Evolutionary conservation across 768 basidiomycete genomes (phyloP), one percentile per base, ranked within the genome.

Genomic region (Lepiota brunneoincarnata): DNA sequence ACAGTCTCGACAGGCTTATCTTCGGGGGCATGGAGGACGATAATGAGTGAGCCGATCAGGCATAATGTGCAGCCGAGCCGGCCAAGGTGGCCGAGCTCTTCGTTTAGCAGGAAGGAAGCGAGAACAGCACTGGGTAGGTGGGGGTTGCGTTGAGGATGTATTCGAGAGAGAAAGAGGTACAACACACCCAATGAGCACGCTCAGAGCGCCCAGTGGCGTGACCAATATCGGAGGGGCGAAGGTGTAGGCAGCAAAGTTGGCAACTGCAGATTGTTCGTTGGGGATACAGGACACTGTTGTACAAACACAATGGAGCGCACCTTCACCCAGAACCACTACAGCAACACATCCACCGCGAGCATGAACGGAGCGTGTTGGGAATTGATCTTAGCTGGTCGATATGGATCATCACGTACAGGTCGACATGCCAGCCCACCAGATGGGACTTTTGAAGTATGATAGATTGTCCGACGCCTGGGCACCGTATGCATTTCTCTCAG

Each of bases 171-270:
- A 50, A 55, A 49, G 38, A 47, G 23, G n/a, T 23, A 26, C 14
- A 10, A 72, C 86, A 56, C 62, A 96, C 95, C 96, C 97, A 56
- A 99, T 91, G 58, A 99, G 80, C 11, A 99, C 97, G 67, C 92
- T 95, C 39, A 97, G 77, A 18, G 96, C 94, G 51, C 97, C 97
- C n/a, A 99, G 73, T 1, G 97, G 97, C 1, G 96, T 98, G n/a
- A 99, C 94, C 52, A 99, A 78, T 65, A 98, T 95, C 61, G 97
- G 92, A 57, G 96, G 97, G 1, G 97, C 97, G 62, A 98, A 99
- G 0, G 93, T 91, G 67, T 98, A 98, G 6, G 96, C 96, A 6
- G 95, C 93, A 71, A 98, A 98, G 72, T 91, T 91, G 51, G 89
- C 89, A 55, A 87, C 86, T 89, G 58, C 46, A 46, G 45, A 26